Base-by-base conservation (phyloP, 768 basidiomycete genomes). In the Coprinopsis cinerea region DNA sequence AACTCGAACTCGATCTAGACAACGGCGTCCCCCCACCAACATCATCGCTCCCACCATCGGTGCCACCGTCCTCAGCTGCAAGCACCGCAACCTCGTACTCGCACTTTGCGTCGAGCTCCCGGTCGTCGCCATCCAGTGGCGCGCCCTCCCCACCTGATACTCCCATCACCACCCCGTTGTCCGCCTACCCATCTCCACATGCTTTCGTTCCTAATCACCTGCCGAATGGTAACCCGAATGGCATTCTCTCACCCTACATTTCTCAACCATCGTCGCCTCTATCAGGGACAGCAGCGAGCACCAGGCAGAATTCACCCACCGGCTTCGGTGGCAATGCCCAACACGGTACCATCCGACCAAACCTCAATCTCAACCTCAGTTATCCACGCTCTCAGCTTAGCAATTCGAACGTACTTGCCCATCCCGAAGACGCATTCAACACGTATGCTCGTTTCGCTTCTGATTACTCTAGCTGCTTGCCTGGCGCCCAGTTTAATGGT, bases 1-100 rank as follows among this genome's bases (percentile, higher is more conserved):
- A 89, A 56, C 74, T 88, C 18, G 86, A 88, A 45, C 61, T 88
- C 22, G 86, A 87, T 55, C 69, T 74, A 13, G 72, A 72, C 40
- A 61, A 66, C 41, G 54, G 61, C 10, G 57, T 66, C 1, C 60
- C 61, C 24, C 63, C 61, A 24, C 63, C 61, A 1, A 0, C 61
- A 60, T 5, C 63, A 63, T 4, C 55, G 62, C 17, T 30, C n/a
- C 44, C 44, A 25, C 57, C 59, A 11, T 49, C 63, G 0, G 55
- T 61, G 20, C 55, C 64, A 18, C 48, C 48, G 34, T 53, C 50
- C 27, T 58, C 61, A 28, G 56, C 52, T 17, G 45, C 61, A 30
- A 45, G 44, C 44, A 32, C 57, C 47, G 13, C 30, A 7, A 20
- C 40, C 11, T 26, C 46, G n/a, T 41, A 44, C 27, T 18, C 48